Evolutionary conservation across 352 stramenopile species (phyloP), one percentile per base, ranked within the genome.

Genomic region (Pythium coloratum): DNA sequence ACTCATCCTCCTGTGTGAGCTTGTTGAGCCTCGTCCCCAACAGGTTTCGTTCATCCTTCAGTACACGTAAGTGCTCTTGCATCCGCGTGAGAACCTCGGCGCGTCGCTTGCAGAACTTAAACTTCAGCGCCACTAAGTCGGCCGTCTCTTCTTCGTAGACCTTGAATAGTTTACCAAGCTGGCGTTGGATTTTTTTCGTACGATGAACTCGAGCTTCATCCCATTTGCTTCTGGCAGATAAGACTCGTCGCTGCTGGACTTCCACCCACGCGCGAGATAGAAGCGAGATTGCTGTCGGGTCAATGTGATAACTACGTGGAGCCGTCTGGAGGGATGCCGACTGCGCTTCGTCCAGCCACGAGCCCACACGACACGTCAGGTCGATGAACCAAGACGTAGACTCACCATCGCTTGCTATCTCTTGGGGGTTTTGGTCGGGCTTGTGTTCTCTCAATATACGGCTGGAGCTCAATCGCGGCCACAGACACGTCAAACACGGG

Each of bases 111-210:
- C 59, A 18, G 32, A 70, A 66, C 20, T 58, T 57, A 36, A 59
- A 70, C 10, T 57, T 50, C 1, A 80, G 56, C 13, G 69, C 40
- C 1, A 63, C 64, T 1, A 80, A 34, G 14, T 80, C 70, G 0
- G 9, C 32, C 1, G 73, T 62, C 33, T 78, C 73, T 42, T 82
- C 76, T 38, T 82, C 76, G 26, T 80, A 70, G 3, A 77, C 56
- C 56, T 71, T 68, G 10, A 76, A 74, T 6, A 80, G n/a, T 33
- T 70, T 74, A 7, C 59, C 36, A 2, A 76, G 40, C 28, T 78
- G 70, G 1, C 69, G 58, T 7, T 71, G 33, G 9, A 78, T 65
- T 30, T 80, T 73, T 42, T 40, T 56, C 5, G 62, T 71, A 0
- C 76, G 73, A n/a, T 49, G 58, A 3, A 32, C 34, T 9, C 62